Conservation (phyloP, 1,284 basidiomycete genomes). For the Serendipita sp. region DNA sequence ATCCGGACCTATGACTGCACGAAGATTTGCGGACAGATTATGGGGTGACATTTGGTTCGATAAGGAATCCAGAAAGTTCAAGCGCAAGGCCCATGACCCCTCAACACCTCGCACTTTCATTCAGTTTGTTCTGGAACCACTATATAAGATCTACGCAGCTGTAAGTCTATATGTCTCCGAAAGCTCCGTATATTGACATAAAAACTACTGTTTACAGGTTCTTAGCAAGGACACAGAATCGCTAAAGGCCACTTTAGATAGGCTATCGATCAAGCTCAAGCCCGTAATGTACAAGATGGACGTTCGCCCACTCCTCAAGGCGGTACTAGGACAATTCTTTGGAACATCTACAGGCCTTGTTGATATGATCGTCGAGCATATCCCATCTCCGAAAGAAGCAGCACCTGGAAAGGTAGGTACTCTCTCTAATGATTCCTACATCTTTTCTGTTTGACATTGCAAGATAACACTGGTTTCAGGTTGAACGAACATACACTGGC, state of each 20-base stretch:
- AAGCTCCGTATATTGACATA: slow-evolving; percentile 3
- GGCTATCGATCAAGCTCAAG: slow-evolving; percentile 77
- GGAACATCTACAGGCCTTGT: slow-evolving; percentile 78
- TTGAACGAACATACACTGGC: slow-evolving; percentile 74
- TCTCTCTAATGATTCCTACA: neutral
- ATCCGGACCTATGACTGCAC: slow-evolving; percentile 16
- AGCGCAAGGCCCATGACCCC: slow-evolving; percentile 67
- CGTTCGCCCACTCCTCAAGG: slow-evolving; percentile 85
- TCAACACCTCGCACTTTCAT: slow-evolving; percentile 82
- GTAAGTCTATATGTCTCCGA: slow-evolving; percentile 17
- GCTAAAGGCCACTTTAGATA: slow-evolving; percentile 67
- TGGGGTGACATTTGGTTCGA: slow-evolving; percentile 99
- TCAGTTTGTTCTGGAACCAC: slow-evolving; percentile 89
- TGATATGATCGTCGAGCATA: slow-evolving; percentile 80
- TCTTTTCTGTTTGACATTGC: neutral
- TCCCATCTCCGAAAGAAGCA: slow-evolving; percentile 70
- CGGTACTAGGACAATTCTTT: slow-evolving; percentile 91
- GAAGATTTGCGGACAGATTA: slow-evolving; percentile 62
- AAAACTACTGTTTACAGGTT: slow-evolving; percentile 35
- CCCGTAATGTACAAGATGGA: slow-evolving; percentile 97
- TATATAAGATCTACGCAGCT: slow-evolving; percentile 93
- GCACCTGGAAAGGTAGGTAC: slow-evolving; percentile 52
- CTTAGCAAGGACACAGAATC: slow-evolving; percentile 81
- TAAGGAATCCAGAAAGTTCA: slow-evolving; percentile 70
- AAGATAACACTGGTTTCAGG: slow-evolving; percentile 25